Conservation (phyloP, 108 stramenopile genomes). For the Bacterosira constricta region DNA sequence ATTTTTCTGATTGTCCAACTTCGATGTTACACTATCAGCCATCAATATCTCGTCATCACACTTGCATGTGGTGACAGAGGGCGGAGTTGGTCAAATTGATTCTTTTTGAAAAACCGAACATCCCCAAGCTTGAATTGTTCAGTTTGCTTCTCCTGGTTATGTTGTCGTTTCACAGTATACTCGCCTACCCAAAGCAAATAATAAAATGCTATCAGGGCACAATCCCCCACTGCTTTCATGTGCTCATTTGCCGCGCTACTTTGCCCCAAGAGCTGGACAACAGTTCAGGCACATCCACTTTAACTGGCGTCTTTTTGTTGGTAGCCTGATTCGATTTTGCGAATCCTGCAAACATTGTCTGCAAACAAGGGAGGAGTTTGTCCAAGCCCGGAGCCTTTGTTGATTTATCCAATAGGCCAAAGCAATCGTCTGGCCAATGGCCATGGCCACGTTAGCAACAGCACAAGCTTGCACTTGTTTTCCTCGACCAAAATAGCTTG, state of each 20-base stretch:
- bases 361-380: not conserved
- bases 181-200: constrained; percentile 3
- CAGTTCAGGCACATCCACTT: constrained; percentile 4
- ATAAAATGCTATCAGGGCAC: not conserved
- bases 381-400: not conserved
- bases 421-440: no score
- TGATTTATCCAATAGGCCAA: not conserved
- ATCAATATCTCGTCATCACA: not conserved
- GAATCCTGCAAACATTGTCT: not conserved
- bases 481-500: not conserved
- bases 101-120: not conserved
- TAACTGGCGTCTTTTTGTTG: not conserved
- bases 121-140: not conserved
- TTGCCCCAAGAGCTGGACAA: not conserved
- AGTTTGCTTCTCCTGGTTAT: not conserved
- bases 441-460: not conserved
- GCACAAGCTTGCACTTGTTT: not conserved
- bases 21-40: not conserved
- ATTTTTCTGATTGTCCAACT: not conserved
- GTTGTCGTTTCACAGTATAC: not conserved
- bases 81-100: not conserved
- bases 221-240: not conserved
- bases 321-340: not conserved
- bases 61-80: no score
- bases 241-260: not conserved